Evolutionary conservation across 2,329 filamentous ascomycete genomes (phyloP), one percentile per base, ranked within the genome.

Genomic region (Fusarium sp.): DNA sequence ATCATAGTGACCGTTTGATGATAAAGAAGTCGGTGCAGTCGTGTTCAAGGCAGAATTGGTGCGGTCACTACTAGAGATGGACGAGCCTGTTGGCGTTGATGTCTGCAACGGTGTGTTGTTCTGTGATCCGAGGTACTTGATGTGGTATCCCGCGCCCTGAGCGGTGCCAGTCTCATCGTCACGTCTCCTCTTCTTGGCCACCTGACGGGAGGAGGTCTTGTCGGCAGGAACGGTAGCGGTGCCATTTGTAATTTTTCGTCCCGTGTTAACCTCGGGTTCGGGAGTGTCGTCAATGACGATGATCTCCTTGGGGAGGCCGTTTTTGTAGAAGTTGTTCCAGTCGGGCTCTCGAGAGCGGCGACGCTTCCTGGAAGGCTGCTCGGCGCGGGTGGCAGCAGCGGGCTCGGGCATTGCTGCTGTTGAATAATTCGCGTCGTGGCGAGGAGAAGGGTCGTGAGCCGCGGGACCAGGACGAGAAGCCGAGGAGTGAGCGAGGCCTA

Each of bases 21-120:
- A 90, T 43, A 89, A 82, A 6, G 95, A 98, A 1, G 96, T 98
- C 6, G 94, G 91, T 44, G 95, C 95, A 0, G 95, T 98, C 4
- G 94, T 96, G 76, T 95, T 90, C 61, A 95, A 85, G 44, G 89
- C 88, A 15, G 94, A 96, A 34, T 92, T 92, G 13, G 93, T 97
- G 68, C 94, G 90, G 80, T 95, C 94, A 71, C 92, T 95, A 7
- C 92, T 96, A 6, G 94, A 97, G 59, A 91, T 86, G 12, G 93
- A 94, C 46, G 92, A 92, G 53, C 88, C 89, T 57, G 89, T 90
- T 13, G 88, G 88, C 13, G 89, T 89, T 47, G 88, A 86, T 68
- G 90, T 88, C 74, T 92, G 90, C 66, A 90, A 88, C 53, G 92
- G 91, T 30, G 92, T 92, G 76, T 92, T 89, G 61, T 92, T 89